Base-by-base conservation (phyloP, 1,284 basidiomycete genomes). In the Chalciporus sp. region DNA sequence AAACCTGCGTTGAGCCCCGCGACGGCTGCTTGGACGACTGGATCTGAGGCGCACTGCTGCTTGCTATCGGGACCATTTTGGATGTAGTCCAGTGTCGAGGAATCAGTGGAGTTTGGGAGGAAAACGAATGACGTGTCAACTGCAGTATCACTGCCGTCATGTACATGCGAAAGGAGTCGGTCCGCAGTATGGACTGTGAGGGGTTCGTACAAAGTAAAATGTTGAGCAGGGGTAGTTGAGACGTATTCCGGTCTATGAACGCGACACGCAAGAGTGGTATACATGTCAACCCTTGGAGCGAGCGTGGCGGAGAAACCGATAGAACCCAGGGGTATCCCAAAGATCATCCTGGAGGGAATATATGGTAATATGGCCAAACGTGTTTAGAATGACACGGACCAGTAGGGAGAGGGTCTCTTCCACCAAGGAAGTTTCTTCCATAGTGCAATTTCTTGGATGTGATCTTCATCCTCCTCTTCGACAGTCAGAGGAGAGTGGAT, bases 11-110 rank as follows among this genome's bases (percentile, higher is more conserved):
- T 78, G 31, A 91, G 69, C 64, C 80, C 83, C 7, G 92, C 88
- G 7, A 88, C 88, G 6, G 80, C 81, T 16, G 85, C 88, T 64
- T 85, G 84, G 0, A 94, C 88, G 7, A 79, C 76, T 0, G 90
- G 86, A 64, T 93, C 89, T 20, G 81, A 75, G 26, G 85, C 81
- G 64, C 92, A 95, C 14, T 65, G 63, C 47, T 72, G 72, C 45
- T 65, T 57, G 12, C 33, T 47, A 42, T 52, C 52, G 41, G 35
- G 37, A 10, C 19, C 52, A 20, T 47, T 39, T 50, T 28, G 37
- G 16, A 20, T 17, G 49, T 51, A 42, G 27, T 43, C 27, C 10
- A 26, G 41, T 9, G n/a, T 33, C 35, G 26, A 0, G n/a, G 43
- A 31, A n/a, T 63, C 16, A 12, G 51, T 23, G n/a, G 39, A 28